Conservation (phyloP, 768 basidiomycete species). For the Phylloporus sp. region DNA sequence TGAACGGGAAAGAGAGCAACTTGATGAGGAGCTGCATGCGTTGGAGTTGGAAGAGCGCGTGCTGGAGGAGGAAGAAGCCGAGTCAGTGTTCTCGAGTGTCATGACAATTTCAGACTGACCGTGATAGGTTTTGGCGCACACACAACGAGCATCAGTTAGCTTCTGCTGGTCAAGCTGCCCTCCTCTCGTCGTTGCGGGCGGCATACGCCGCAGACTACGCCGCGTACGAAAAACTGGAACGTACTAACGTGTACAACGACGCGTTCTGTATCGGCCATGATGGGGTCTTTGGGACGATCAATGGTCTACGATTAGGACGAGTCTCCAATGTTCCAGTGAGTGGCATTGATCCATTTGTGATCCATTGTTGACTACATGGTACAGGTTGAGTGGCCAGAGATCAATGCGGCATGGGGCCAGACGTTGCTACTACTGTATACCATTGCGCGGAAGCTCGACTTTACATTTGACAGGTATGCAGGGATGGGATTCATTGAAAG, state of each 20-base stretch:
- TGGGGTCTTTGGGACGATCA: constrained; percentile 96
- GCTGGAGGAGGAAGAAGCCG: constrained; percentile 79
- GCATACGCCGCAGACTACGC: constrained; percentile 76
- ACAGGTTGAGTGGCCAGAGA: constrained; percentile 96
- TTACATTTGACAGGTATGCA: constrained; percentile 77
- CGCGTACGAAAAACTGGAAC: constrained; percentile 78
- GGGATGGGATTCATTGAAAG: background rate
- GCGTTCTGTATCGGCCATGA: constrained; percentile 95
- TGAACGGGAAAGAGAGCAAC: constrained; percentile 70
- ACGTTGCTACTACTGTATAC: constrained; percentile 89
- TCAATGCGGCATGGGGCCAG: constrained; percentile 98
- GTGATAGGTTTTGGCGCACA: constrained; percentile 71
- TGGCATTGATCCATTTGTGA: constrained; percentile 9
- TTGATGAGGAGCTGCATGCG: constrained; percentile 66
- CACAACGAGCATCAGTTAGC: constrained; percentile 71
- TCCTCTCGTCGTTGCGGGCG: constrained; percentile 67
- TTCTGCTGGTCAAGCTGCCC: constrained; percentile 62
- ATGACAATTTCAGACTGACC: constrained; percentile 3
- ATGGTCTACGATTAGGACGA: constrained; percentile 87
- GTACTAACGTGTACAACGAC: constrained; percentile 94
- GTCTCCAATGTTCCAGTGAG: constrained; percentile 78
- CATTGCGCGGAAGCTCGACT: constrained; percentile 88
- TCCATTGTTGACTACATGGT: constrained; percentile 9
- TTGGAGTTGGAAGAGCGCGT: constrained; percentile 75
- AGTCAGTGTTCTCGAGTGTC: constrained; percentile 45